These are phyloP conservation scores for Takashimella tepidaria DNA, from an alignment of 1,284 basidiomycete species.

Conservation along the genomic window DNA sequence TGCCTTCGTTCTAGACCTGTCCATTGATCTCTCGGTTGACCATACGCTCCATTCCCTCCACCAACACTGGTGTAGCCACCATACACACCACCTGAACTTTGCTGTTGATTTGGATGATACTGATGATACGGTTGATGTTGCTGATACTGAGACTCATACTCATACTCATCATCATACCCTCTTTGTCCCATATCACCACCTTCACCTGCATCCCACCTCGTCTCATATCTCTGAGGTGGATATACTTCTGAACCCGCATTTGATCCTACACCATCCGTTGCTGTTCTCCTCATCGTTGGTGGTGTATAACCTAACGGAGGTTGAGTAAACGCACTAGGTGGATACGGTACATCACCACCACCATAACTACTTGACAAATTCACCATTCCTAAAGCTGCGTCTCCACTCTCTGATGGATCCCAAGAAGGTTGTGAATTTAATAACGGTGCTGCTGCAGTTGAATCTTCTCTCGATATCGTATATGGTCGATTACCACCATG, in stretches of 20 bases:
- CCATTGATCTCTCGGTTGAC: no score
- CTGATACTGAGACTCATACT: not conserved
- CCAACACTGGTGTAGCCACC: no score
- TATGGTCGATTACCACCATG: not conserved
- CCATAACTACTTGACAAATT: no score
- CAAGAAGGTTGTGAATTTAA: slow-evolving; percentile 8
- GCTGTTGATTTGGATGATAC: no score
- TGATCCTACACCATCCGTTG: slow-evolving; percentile 8
- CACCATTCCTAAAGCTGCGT: slow-evolving; percentile 1
- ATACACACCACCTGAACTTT: no score
- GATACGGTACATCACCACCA: slow-evolving; percentile 16
- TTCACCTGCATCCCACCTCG: slow-evolving; percentile 16
- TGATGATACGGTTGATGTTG: not conserved
- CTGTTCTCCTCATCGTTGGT: slow-evolving; percentile 17
- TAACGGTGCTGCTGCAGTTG: slow-evolving; percentile 17
- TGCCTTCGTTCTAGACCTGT: no score
- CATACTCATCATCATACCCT: not conserved
- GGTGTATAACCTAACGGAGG: slow-evolving; percentile 22
- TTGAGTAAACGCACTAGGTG: slow-evolving; percentile 23
- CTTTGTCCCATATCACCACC: not conserved
- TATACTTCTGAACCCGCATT: slow-evolving; percentile 4
- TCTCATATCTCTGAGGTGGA: not conserved
- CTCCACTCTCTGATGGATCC: not conserved
- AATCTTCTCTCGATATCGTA: slow-evolving; percentile 12
- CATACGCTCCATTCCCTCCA: no score